Evolutionary conservation across 2,329 filamentous ascomycete species (phyloP), one percentile per base, ranked within the genome.

Genomic region (Lecanicillium sp.): DNA sequence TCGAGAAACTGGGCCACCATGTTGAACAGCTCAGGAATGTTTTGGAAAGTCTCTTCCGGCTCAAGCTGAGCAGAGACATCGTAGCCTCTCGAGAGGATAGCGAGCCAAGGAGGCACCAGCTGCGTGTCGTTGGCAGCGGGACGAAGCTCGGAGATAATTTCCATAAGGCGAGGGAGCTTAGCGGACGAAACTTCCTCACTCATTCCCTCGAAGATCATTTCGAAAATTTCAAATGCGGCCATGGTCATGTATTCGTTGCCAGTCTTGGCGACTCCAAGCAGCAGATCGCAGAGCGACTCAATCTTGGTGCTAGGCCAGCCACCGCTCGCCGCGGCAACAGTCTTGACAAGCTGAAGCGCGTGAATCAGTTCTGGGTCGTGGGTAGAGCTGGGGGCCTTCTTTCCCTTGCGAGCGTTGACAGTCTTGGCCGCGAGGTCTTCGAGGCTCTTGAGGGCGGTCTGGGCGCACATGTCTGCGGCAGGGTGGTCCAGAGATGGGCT

Each of bases 271-370:
- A 96, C 94, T 48, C 80, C 80, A 49, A 98, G 76, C 42, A 98
- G 67, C 38, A 95, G 67, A 60, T 96, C 89, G 59, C 89, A 95
- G 25, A 98, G 68, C 3, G 83, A 71, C 63, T 98, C 92, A 39
- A 95, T 94, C 64, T 94, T 95, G 67, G 84, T 87, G 66, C 84
- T 95, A 1, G 92, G 92, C 92, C 92, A 98, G 36, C 92, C 92
- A 29, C 87, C 85, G 42, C 87, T 90, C 5, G 86, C 87, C 3
- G 76, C 73, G 1, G 92, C 88, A 43, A 98, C 78, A 0, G 85
- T 85, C 70, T 94, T 95, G 47, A 95, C 83, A 40, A 98, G 69
- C 54, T 98, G 90, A 45, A 98, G 68, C 3, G 89, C 83, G 57
- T 96, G 92, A 48, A 96, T 94, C 36, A 96, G 70, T 20, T 78